phyloP scores from a whole-genome alignment of 306 rosid species.

The Medicago ruthenica region DNA sequence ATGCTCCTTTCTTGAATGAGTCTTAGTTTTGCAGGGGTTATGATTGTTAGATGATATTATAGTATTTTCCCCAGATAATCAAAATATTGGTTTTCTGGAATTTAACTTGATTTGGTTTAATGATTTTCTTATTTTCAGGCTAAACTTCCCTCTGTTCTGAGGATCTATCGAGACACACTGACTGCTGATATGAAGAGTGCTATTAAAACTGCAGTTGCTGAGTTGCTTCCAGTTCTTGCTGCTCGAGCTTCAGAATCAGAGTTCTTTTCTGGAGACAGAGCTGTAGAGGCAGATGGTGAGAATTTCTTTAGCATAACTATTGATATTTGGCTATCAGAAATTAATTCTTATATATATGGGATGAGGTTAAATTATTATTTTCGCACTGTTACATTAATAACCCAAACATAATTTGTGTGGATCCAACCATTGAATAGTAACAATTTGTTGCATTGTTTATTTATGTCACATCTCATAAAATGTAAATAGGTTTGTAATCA shows the following conservation, averaged over 20 bases:
- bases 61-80: background rate
- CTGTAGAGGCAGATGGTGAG: constrained; percentile 88
- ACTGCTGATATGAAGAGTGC: constrained; percentile 97
- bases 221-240: constrained; percentile 88
- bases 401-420: background rate
- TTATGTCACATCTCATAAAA: background rate
- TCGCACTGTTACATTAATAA: background rate
- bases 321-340: constrained; percentile 36
- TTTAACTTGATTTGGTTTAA: constrained; percentile 34
- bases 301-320: constrained; percentile 33
- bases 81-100: constrained; percentile 17
- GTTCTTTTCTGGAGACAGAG: constrained; percentile 78
- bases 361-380: background rate
- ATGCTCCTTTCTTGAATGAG: constrained; percentile 15
- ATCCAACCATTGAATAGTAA: background rate
- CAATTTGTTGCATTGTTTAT: background rate
- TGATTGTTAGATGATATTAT: constrained; percentile 25
- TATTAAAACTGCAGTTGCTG: constrained; percentile 92
- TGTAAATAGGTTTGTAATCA: constrained; percentile 1
- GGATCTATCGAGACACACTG: constrained; percentile 91
- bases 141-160: constrained; percentile 90
- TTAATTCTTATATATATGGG: constrained; percentile 16
- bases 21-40: constrained; percentile 28
- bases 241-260: constrained; percentile 78
- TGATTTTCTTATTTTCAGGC: constrained; percentile 67